Evolutionary conservation across 1,284 basidiomycete genomes (phyloP).

Genomic region (Cryptococcus floricola): DNA sequence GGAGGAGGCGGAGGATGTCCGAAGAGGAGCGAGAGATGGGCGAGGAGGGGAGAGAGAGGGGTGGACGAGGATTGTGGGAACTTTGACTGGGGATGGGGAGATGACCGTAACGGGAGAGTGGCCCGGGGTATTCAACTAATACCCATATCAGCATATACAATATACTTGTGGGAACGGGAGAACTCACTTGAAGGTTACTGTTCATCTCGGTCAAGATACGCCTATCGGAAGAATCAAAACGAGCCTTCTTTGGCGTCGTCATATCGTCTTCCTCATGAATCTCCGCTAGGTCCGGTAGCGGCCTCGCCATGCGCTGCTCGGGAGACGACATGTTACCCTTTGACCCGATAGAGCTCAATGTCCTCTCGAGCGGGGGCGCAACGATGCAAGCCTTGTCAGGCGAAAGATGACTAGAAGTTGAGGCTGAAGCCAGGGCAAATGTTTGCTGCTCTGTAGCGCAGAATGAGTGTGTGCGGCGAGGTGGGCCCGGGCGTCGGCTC

Average conservation of each 20-base stretch:
- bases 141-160: background rate
- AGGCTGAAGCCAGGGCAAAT: conserved; percentile 18
- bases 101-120: background rate
- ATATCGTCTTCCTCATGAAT: background rate
- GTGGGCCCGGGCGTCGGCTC: conserved; percentile 11
- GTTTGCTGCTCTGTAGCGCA: conserved; percentile 13
- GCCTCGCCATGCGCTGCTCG: conserved; percentile 14
- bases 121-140: background rate
- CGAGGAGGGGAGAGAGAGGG: conserved; percentile 13
- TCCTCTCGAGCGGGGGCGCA: conserved; percentile 19
- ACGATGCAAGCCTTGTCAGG: conserved; percentile 15
- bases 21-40: conserved; percentile 5
- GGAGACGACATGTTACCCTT: conserved; percentile 11
- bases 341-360: conserved; percentile 15
- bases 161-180: background rate
- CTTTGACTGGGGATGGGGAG: background rate
- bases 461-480: conserved; percentile 16
- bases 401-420: conserved; percentile 7
- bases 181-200: background rate
- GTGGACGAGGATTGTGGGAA: conserved; percentile 15
- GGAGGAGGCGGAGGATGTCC: conserved; percentile 1
- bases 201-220: background rate
- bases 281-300: conserved; percentile 1
- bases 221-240: background rate
- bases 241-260: background rate